Base-by-base conservation (phyloP, 2,329 filamentous ascomycete genomes). In the Colletotrichum sp. region DNA sequence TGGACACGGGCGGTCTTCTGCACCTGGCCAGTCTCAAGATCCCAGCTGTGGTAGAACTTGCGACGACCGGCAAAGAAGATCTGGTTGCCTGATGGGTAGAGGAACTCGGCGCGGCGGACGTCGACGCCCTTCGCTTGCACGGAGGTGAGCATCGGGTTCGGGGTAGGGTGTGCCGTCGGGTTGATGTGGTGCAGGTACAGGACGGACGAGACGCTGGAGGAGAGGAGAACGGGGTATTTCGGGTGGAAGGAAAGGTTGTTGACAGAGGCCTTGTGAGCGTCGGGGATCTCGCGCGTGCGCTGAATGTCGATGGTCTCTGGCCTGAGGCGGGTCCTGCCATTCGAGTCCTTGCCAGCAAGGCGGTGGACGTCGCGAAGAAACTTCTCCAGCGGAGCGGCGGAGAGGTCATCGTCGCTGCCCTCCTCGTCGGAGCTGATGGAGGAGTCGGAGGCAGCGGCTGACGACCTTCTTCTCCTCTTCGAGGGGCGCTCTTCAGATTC, bases 21-120 rank as follows among this genome's bases (percentile, higher is more conserved):
- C 65, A 99, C 92, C 14, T 89, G 88, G 59, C 97, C 97, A 1
- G 94, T 93, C 59, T 93, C 89, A 28, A 99, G 90, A 81, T 99
- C 93, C 97, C 97, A 99, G 79, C 94, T 93, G 85, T 99, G 97
- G 85, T 99, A 98, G 87, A 96, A 99, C 78, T 93, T 93, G 66
- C 97, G 92, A 43, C 96, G 93, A 48, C 96, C 96, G 21, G 96
- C 94, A 75, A 98, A 95, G 84, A 98, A 95, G 79, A 99, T 94
- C 80, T 94, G 94, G 77, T 94, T 93, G 78, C 95, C 95, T 18
- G 87, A 86, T 6, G 94, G 92, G 30, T 90, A 91, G 73, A 96
- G 88, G 84, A 99, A 99, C 48, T 94, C 91, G 8, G 96, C 95
- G 13, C 94, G 95, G 74, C 94, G 92, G 69, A 99, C 90, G n/a